These are phyloP conservation scores for Euryodendron excelsum DNA, from an alignment of 148 eudicot species.

Conservation along the genomic window DNA sequence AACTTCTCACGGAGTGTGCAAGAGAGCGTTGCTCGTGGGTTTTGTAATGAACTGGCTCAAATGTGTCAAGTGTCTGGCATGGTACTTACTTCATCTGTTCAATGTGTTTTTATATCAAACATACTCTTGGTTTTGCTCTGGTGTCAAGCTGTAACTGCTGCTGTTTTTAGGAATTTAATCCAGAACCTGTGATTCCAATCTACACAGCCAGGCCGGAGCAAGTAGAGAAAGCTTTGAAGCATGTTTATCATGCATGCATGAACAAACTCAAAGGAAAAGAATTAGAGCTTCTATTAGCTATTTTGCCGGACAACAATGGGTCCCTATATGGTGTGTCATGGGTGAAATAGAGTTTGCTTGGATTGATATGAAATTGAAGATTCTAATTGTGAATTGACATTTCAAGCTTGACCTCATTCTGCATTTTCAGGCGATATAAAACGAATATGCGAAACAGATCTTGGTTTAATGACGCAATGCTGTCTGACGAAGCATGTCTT, in stretches of 20 bases:
- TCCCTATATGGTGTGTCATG: conserved; percentile 51
- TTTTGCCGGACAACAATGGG: conserved; percentile 70
- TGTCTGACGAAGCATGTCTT: conserved; percentile 66
- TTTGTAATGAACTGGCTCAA: conserved; percentile 61
- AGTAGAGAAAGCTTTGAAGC: conserved; percentile 66
- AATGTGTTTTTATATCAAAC: background rate
- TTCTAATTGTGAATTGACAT: background rate
- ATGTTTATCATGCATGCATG: conserved; percentile 47
- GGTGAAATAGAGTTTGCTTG: background rate
- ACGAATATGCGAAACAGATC: conserved; percentile 70
- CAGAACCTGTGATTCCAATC: conserved; percentile 62
- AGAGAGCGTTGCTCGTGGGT: conserved; percentile 74
- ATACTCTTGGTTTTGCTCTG: background rate
- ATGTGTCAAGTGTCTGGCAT: conserved; percentile 86
- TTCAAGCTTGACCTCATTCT: conserved; percentile 1
- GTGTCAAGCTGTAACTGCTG: conserved; percentile 4
- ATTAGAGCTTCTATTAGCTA: conserved; percentile 59
- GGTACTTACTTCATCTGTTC: conserved; percentile 31
- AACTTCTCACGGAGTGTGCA: conserved; percentile 69
- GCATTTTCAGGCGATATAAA: conserved; percentile 54
- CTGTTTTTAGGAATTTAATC: conserved; percentile 48
- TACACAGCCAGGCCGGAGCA: conserved; percentile 65
- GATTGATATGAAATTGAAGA: background rate
- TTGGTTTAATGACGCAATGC: conserved; percentile 80
- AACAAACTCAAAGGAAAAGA: conserved; percentile 64